Percentiles rank a stretch among this genome's conserved stretches.
Conservation (phyloP, 352 stramenopile species). For the Pythium brachiatum region DNA sequence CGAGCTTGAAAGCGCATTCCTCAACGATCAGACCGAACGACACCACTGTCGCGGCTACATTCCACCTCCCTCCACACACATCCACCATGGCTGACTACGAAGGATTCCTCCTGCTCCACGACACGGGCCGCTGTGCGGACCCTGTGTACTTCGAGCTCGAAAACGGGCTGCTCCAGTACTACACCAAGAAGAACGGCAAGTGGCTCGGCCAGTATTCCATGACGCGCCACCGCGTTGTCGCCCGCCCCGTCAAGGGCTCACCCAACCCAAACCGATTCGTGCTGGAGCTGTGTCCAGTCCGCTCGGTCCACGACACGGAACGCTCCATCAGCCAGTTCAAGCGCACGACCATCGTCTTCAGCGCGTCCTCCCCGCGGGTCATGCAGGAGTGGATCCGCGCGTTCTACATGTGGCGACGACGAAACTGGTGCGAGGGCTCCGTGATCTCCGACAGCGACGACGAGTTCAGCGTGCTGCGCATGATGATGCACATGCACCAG, state of each 20-base stretch:
- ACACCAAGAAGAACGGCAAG: conserved; percentile 64
- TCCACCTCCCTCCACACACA: background rate
- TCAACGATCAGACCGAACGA: background rate
- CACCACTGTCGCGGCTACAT: background rate
- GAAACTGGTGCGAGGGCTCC: conserved; percentile 71
- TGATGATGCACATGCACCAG: conserved; percentile 66
- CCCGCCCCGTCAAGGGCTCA: conserved; percentile 38
- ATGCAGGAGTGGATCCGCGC: conserved; percentile 61
- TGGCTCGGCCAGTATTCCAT: conserved; percentile 70
- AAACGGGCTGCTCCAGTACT: conserved; percentile 70
- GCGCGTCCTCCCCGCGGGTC: conserved; percentile 47
- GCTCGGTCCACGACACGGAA: conserved; percentile 73
- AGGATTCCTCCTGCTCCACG: conserved; percentile 75
- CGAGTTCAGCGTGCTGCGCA: conserved; percentile 58
- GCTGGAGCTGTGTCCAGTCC: conserved; percentile 68
- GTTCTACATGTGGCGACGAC: conserved; percentile 70
- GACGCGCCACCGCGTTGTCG: conserved; percentile 64
- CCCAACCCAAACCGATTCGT: conserved; percentile 65
- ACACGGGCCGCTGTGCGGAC: conserved; percentile 41
- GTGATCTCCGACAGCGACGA: conserved; percentile 62
- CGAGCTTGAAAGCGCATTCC: conserved; percentile 1
- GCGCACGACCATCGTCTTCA: conserved; percentile 51
- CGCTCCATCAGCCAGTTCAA: conserved; percentile 65
- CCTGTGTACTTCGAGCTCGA: conserved; percentile 79
- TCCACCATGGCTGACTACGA: conserved; percentile 75